A percentile compares a stretch with the other conserved stretches of the same genome.
Conservation (phyloP, 805 yeast species). For the Zygosaccharomyces bailii region DNA sequence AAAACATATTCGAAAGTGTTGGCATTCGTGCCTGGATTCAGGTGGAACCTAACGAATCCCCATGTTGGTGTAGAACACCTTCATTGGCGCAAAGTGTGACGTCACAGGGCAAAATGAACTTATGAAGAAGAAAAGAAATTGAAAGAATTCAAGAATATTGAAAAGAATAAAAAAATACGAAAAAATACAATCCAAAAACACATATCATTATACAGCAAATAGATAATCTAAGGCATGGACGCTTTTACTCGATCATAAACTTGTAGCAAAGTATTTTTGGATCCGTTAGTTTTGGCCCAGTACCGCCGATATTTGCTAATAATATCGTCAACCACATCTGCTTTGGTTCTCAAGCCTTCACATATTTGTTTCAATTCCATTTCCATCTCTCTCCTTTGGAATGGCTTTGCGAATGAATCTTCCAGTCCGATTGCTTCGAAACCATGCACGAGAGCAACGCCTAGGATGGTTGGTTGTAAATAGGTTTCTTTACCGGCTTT, state of each 20-base stretch:
- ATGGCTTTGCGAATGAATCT: slow-evolving; percentile 86
- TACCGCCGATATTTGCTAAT: slow-evolving; percentile 56
- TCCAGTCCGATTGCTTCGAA: slow-evolving; percentile 71
- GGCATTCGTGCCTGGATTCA: slow-evolving; percentile 59
- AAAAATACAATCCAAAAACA: background rate
- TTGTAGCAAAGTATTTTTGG: slow-evolving; percentile 30
- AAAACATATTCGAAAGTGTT: slow-evolving; percentile 47
- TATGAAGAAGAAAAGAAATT: slow-evolving; percentile 2
- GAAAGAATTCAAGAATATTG: too few relatives aligned
- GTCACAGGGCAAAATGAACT: slow-evolving; percentile 11
- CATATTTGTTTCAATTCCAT: slow-evolving; percentile 61
- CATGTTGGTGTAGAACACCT: slow-evolving; percentile 62
- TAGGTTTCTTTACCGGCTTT: slow-evolving; percentile 39
- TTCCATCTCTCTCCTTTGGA: slow-evolving; percentile 75
- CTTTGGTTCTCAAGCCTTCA: slow-evolving; percentile 53
- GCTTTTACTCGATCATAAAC: slow-evolving; percentile 30
- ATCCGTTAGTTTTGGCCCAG: slow-evolving; percentile 27
- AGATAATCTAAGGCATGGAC: slow-evolving; percentile 11
- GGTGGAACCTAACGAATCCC: slow-evolving; percentile 59
- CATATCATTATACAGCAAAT: background rate
- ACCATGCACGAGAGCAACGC: slow-evolving; percentile 84
- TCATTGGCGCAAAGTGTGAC: slow-evolving; percentile 15
- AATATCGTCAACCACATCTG: slow-evolving; percentile 53
- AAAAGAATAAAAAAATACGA: too few relatives aligned
- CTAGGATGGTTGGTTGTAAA: slow-evolving; percentile 76